A percentile compares a stretch with the other conserved stretches of the same genome.
Conservation (phyloP, 805 yeast genomes). For the Tetrapisispora fleetii region DNA sequence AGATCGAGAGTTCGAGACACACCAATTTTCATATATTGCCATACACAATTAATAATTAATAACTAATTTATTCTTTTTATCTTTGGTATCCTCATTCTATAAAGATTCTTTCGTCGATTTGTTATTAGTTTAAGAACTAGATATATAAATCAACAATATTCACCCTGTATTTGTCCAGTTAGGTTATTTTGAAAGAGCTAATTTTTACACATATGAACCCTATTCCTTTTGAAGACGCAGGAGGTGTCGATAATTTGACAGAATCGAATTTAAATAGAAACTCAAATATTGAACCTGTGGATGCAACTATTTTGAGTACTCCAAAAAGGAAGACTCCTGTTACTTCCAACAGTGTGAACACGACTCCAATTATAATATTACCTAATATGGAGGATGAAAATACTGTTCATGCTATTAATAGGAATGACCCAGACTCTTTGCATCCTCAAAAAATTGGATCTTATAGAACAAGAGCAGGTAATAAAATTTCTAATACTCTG, state of each 20-base stretch:
- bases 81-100: background rate
- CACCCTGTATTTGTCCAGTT: no score
- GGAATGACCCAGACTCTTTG: background rate
- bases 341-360: background rate
- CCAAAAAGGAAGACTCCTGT: background rate
- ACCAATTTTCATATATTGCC: background rate
- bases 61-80: no score
- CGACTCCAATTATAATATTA: background rate
- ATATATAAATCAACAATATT: no score
- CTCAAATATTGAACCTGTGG: no score
- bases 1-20: background rate
- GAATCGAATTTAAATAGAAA: background rate
- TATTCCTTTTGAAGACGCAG: background rate
- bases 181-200: background rate
- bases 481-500: slow-evolving; percentile 26
- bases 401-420: background rate
- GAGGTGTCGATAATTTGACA: background rate
- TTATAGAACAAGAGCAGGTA: slow-evolving; percentile 26
- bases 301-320: background rate
- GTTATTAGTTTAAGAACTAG: no score
- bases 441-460: slow-evolving; percentile 25
- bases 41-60: background rate
- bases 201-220: background rate
- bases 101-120: background rate
- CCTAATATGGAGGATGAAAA: background rate